Evolutionary conservation across 164 flowering plant genomes (phyloP), one percentile per base, ranked within the genome.

Genomic region (Annona squamosa): DNA sequence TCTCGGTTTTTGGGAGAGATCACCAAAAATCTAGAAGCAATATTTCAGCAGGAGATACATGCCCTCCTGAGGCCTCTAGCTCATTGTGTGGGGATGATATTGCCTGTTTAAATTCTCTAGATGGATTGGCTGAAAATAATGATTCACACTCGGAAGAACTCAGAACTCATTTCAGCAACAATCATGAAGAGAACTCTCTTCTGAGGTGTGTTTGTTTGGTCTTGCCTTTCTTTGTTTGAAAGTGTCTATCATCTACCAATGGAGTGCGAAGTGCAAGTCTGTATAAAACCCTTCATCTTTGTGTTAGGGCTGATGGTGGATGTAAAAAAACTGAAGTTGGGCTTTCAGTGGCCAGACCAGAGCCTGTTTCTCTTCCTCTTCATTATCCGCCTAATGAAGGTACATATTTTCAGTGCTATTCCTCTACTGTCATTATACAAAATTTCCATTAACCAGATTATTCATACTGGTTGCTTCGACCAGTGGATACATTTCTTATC

Each of bases 1-100:
- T 87, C 73, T 82, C 86, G 57, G 68, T 94, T 75, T 74, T 86
- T 47, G 74, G 87, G 72, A 80, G 80, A 76, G 70, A 75, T 26
- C 65, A 71, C 67, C 75, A 66, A 59, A 81, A 81, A 78, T 43
- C 77, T 57, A 68, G 65, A 64, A 80, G 71, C 7, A 47, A 67
- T 48, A 18, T 79, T 42, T 69, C 73, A 79, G 78, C 62, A 44
- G 74, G 77, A 73, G 77, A 67, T 57, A 61, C 75, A 26, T 1
- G 5, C 48, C 67, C 72, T 70, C 68, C 79, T 52, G 69, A 74
- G 64, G 63, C 52, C 75, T 46, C 9, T 62, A 69, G 71, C 73
- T 73, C 75, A 68, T 64, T 76, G 42, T 77, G 72, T 62, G 65
- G 46, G 65, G 67, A 18, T 72, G 73, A 82, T 68, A 46, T 74